Evolutionary conservation across 23 red algal species (phyloP).

Genomic region (Gracilaria domingensis): DNA sequence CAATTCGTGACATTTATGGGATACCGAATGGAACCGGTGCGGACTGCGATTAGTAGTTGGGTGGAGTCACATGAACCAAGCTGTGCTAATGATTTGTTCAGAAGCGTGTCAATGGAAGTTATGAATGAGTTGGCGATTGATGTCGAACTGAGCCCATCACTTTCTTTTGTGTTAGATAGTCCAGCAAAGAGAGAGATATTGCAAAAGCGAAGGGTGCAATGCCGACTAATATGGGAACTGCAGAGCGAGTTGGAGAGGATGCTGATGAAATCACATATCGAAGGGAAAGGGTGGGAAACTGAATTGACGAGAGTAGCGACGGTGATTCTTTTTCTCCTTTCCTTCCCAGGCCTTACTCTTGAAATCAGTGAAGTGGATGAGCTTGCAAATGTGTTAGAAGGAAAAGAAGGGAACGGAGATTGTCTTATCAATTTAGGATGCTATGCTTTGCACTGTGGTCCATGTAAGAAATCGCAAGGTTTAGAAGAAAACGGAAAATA

Average conservation of each 20-base stretch:
- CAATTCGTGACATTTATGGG: conserved; percentile 28
- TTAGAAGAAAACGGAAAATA: no score
- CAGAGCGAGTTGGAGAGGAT: not conserved
- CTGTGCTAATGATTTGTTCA: not conserved
- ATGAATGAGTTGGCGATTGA: not conserved
- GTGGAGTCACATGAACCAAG: not conserved
- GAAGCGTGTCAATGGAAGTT: no score
- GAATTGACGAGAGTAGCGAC: not conserved
- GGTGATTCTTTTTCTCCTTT: not conserved
- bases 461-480: no score
- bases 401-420: not conserved
- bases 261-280: not conserved
- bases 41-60: not conserved
- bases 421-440: no score
- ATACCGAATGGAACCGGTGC: conserved; percentile 32
- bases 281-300: not conserved
- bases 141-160: no score
- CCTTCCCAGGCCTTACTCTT: not conserved
- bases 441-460: no score
- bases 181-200: not conserved
- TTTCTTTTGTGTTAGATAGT: not conserved
- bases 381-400: not conserved
- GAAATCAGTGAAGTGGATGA: not conserved
- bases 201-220: not conserved
- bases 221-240: not conserved